Evolutionary conservation across 768 basidiomycete species (phyloP).

Genomic region (Leccinellum rugosiceps): DNA sequence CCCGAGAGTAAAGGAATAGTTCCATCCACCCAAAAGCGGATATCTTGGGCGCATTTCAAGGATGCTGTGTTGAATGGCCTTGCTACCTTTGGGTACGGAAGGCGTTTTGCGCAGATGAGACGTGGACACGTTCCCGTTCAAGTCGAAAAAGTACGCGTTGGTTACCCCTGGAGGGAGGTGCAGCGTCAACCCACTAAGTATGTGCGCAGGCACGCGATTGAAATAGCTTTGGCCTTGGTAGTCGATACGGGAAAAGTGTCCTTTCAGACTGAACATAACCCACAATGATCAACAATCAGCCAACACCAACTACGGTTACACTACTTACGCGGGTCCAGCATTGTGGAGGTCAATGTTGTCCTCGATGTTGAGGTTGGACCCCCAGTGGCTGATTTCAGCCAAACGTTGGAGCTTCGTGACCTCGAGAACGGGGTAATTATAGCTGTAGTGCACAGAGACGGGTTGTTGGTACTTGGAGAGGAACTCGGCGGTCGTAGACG

Average conservation of each 20-base stretch:
- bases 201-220: constrained; percentile 62
- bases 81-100: constrained; percentile 55
- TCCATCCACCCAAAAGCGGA: constrained; percentile 96
- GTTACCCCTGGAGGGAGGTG: constrained; percentile 81
- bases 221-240: constrained; percentile 77
- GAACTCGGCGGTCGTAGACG: constrained; percentile 57
- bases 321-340: constrained; percentile 80
- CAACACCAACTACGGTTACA: not conserved
- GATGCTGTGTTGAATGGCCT: constrained; percentile 53
- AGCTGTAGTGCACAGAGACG: constrained; percentile 74
- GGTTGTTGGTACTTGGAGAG: constrained; percentile 59
- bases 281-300: not conserved
- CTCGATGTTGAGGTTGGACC: constrained; percentile 88
- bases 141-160: constrained; percentile 86
- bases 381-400: constrained; percentile 97
- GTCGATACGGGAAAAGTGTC: constrained; percentile 90
- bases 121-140: constrained; percentile 95
- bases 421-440: constrained; percentile 79
- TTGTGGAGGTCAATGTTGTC: constrained; percentile 86
- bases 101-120: constrained; percentile 75
- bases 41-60: constrained; percentile 88
- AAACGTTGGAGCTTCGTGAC: constrained; percentile 67
- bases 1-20: constrained; percentile 91
- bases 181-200: constrained; percentile 69
- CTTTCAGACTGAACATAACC: constrained; percentile 68